These are phyloP conservation scores for Nigrograna mackinnonii DNA, from an alignment of 2,329 filamentous ascomycete genomes.

Conservation along the genomic window DNA sequence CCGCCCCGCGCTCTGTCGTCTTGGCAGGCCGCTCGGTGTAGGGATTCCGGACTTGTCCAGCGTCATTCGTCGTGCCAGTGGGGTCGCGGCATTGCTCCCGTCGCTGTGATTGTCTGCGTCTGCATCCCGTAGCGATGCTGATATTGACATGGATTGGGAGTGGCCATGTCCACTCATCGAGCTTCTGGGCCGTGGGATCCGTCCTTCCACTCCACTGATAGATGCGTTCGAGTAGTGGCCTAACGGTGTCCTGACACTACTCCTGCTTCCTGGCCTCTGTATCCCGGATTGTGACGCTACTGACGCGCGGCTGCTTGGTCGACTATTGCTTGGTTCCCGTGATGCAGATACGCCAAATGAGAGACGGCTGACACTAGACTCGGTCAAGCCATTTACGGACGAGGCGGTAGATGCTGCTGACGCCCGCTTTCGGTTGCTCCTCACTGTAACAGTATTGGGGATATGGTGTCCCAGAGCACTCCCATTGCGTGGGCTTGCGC, in stretches of 20 bases:
- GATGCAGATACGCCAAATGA: conserved; percentile 51
- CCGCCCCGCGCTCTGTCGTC: conserved; percentile 54
- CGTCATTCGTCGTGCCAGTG: conserved; percentile 48
- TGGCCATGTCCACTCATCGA: conserved; percentile 63
- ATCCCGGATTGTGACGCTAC: conserved; percentile 38
- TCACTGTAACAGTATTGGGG: conserved; percentile 61
- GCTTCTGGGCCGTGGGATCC: conserved; percentile 63
- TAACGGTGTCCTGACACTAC: conserved; percentile 68
- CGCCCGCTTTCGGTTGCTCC: conserved; percentile 70
- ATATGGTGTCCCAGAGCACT: conserved; percentile 54
- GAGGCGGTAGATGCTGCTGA: conserved; percentile 55
- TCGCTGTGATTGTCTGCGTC: conserved; percentile 50
- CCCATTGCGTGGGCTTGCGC: conserved; percentile 71
- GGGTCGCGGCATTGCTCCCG: conserved; percentile 45
- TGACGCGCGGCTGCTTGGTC: conserved; percentile 72
- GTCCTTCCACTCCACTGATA: conserved; percentile 48
- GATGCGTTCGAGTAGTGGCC: conserved; percentile 56
- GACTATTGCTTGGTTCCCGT: conserved; percentile 48
- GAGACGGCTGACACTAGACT: conserved; percentile 46
- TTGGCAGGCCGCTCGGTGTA: conserved; percentile 51
- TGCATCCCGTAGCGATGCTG: conserved; percentile 46
- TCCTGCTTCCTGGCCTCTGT: conserved; percentile 62
- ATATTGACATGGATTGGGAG: conserved; percentile 33
- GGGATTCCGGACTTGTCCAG: conserved; percentile 54
- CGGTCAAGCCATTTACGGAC: conserved; percentile 23